Base-by-base conservation (phyloP, 371 early-diverging fungal species). In the Zychaea mexicana region DNA sequence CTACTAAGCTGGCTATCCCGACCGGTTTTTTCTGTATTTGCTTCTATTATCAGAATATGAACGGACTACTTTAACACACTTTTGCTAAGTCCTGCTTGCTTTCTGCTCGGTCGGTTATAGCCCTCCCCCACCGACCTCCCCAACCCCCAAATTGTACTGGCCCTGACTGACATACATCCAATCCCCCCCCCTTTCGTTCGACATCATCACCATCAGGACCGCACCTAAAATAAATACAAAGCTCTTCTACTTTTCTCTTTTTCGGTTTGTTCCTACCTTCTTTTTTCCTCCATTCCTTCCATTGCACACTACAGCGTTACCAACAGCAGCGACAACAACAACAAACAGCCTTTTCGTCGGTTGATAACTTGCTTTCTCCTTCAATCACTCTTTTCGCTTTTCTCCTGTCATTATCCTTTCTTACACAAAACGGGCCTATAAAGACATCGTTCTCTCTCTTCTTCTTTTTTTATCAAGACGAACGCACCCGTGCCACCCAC, bases 381-480 rank as follows among this genome's bases (percentile, higher is more conserved):
- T n/a, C n/a, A n/a, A n/a, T n/a, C n/a, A n/a, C n/a, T n/a, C n/a
- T n/a, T n/a, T n/a, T n/a, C n/a, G 8, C 15, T 57, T 38, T 22
- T 8, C 24, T 12, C 8, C 33, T 57, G 7, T 26, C 60, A 12
- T 13, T 54, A n/a, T n/a, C n/a, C n/a, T n/a, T n/a, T n/a, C n/a
- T n/a, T n/a, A n/a, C n/a, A n/a, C n/a, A n/a, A n/a, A n/a, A n/a
- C n/a, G n/a, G n/a, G n/a, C n/a, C n/a, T n/a, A n/a, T n/a, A n/a
- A n/a, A n/a, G n/a, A n/a, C n/a, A n/a, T n/a, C n/a, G n/a, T n/a
- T n/a, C n/a, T n/a, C n/a, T 61, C 24, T 22, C 52, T 19, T 36
- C 22, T 46, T 47, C 24, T 56, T 56, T 62, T 62, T 54, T 27
- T 30, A 60, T n/a, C n/a, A n/a, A n/a, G n/a, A n/a, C n/a, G n/a